Conservation (phyloP, 176 grass and related monocot genomes). For the Oryza brachyantha region DNA sequence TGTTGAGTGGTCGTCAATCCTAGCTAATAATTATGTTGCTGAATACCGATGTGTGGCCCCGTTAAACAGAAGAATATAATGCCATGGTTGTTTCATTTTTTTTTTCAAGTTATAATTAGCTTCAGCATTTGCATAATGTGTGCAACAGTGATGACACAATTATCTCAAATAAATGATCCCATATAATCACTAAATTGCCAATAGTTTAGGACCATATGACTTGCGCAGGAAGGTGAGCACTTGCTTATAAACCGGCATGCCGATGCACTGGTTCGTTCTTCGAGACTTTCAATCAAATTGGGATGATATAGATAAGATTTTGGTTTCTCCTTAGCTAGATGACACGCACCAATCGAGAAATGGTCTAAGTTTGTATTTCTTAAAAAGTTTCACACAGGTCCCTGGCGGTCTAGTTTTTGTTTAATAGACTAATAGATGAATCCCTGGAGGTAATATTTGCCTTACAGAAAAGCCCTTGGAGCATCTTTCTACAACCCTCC, state of each 20-base stretch:
- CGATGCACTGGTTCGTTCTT: accelerated
- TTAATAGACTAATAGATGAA: background rate
- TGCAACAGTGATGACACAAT: background rate
- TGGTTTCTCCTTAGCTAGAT: slow-evolving; percentile 5
- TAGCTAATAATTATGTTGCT: background rate
- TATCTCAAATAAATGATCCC: no score
- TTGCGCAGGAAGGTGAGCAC: accelerated
- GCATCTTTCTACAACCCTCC: background rate
- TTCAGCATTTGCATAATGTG: background rate
- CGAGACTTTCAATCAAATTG: slow-evolving; percentile 10
- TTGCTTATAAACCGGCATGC: background rate
- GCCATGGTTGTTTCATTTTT: background rate
- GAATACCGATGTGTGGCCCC: background rate
- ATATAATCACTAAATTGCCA: no score
- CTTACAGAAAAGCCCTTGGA: no score
- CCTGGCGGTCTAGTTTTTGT: background rate
- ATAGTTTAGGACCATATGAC: background rate
- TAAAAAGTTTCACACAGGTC: background rate
- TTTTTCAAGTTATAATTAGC: background rate
- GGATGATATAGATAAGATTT: slow-evolving; percentile 15
- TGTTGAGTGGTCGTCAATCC: background rate
- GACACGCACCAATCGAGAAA: slow-evolving; percentile 23
- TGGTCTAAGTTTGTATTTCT: slow-evolving; percentile 21
- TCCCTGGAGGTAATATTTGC: no score
- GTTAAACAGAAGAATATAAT: background rate